Evolutionary conservation across 2,329 filamentous ascomycete genomes (phyloP).

Genomic region (Aspergillus arachidicola): DNA sequence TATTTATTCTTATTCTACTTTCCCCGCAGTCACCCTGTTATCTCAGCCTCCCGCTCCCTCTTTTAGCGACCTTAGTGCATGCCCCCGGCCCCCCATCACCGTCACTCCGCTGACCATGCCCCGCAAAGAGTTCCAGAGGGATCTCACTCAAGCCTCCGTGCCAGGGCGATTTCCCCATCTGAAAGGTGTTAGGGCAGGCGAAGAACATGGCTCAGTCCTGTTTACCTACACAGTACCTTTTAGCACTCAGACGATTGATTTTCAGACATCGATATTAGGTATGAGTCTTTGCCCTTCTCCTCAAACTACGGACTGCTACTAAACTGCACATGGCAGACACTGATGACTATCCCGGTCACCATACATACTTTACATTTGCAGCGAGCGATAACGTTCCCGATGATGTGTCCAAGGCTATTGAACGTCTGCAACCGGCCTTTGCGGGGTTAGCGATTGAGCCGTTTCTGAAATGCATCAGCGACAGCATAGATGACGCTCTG

Average conservation of each 20-base stretch:
- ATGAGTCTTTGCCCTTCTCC: constrained; percentile 22
- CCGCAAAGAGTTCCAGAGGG: constrained; percentile 65
- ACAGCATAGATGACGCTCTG: constrained; percentile 13
- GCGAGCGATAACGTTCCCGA: constrained; percentile 44
- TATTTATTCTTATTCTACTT: neutral
- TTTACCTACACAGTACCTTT: constrained; percentile 56
- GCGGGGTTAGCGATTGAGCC: constrained; percentile 50
- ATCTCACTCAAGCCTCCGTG: constrained; percentile 51
- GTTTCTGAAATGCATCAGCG: constrained; percentile 34
- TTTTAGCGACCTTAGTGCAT: neutral
- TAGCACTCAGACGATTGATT: constrained; percentile 30
- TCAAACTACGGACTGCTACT: constrained; percentile 6
- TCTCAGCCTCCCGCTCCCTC: too few relatives aligned
- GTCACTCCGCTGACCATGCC: constrained; percentile 56
- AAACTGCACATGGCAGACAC: constrained; percentile 49
- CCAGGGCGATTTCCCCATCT: constrained; percentile 52
- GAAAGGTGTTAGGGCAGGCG: constrained; percentile 58
- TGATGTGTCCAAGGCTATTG: constrained; percentile 37
- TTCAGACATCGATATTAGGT: constrained; percentile 47
- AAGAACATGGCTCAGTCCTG: constrained; percentile 72
- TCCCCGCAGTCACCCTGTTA: neutral
- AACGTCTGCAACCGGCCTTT: constrained; percentile 47
- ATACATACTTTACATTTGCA: constrained; percentile 61
- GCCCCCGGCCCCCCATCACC: too few relatives aligned
- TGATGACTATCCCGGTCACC: constrained; percentile 60